Evolutionary conservation across 1,284 basidiomycete genomes (phyloP), one percentile per base, ranked within the genome.

Genomic region (Inonotus hispidus): DNA sequence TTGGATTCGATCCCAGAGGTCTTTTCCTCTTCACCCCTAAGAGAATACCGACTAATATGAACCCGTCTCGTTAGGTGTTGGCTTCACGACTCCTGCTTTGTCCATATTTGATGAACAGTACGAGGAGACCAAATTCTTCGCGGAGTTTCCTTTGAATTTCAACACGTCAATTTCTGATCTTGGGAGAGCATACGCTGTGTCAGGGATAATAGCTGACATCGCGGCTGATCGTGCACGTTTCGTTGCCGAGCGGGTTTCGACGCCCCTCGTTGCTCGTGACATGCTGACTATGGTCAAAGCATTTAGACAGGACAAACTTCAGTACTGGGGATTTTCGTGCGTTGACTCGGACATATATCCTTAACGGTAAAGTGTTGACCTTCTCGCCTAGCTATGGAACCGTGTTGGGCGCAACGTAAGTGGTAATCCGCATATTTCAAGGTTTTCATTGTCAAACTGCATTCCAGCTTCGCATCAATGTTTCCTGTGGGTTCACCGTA

Each of bases 1-100:
- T 75, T 27, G 69, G 72, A 1, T 74, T 74, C 57, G 73, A 74
- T 65, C 73, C 73, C 27, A 65, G 73, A 58, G 69, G 70, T 68
- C 52, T 25, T 53, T n/a, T 43, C 27, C 21, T 29, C 1, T 38
- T 13, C 21, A 3, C 23, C 19, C 6, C 13, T 35, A n/a, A 27
- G 16, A 46, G 39, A 21, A 53, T 49, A 23, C 19, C 21, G 45
- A 38, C n/a, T 57, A 54, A 43, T 56, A 3, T 27, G n/a, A 45
- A 14, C 4, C 2, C 38, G 37, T 14, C 32, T 50, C 6, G 21
- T 13, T n/a, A 66, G 65, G 65, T 16, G 58, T 66, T 50, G 63
- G 63, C 11, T 50, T 45, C 37, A 66, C 65, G 21, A 64, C 65
- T 8, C 65, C 65, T 4, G 21, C 27, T 5, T 21, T 66, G 7